Evolutionary conservation across 371 early-diverging fungal genomes (phyloP).

Genomic region (Syncephalastrum racemosum): DNA sequence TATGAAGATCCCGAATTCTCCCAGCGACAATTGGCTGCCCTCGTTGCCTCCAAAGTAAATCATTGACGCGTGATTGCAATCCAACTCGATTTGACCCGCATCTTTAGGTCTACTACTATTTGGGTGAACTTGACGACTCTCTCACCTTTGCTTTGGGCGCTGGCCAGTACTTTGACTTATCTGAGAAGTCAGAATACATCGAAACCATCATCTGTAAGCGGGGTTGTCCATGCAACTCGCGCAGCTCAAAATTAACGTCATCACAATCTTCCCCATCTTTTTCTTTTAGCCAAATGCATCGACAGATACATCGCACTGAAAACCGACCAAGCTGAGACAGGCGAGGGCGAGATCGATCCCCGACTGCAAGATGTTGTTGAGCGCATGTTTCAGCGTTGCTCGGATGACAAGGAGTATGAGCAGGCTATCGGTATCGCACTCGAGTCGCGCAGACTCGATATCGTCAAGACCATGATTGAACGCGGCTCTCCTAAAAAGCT

Average conservation of each 20-base stretch:
- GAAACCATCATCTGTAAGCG: constrained; percentile 89
- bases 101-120: constrained; percentile 84
- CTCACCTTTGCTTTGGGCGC: constrained; percentile 94
- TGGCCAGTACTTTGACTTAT: constrained; percentile 83
- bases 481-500: constrained; percentile 72
- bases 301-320: constrained; percentile 90
- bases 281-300: constrained; percentile 74
- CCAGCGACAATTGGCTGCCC: constrained; percentile 87
- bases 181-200: constrained; percentile 82
- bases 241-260: background rate
- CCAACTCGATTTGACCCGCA: background rate
- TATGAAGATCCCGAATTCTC: constrained; percentile 88
- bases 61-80: background rate
- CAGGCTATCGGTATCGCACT: constrained; percentile 96
- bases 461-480: constrained; percentile 78
- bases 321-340: constrained; percentile 45
- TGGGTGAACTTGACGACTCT: constrained; percentile 95
- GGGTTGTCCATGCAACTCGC: too few relatives aligned
- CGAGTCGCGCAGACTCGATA: constrained; percentile 88
- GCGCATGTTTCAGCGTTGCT: constrained; percentile 91
- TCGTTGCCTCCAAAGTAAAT: constrained; percentile 93
- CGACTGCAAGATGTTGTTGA: constrained; percentile 88
- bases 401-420: constrained; percentile 81
- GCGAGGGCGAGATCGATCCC: constrained; percentile 63
- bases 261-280: background rate